Evolutionary conservation across 768 basidiomycete genomes (phyloP).

Genomic region (Panellus pusillus): DNA sequence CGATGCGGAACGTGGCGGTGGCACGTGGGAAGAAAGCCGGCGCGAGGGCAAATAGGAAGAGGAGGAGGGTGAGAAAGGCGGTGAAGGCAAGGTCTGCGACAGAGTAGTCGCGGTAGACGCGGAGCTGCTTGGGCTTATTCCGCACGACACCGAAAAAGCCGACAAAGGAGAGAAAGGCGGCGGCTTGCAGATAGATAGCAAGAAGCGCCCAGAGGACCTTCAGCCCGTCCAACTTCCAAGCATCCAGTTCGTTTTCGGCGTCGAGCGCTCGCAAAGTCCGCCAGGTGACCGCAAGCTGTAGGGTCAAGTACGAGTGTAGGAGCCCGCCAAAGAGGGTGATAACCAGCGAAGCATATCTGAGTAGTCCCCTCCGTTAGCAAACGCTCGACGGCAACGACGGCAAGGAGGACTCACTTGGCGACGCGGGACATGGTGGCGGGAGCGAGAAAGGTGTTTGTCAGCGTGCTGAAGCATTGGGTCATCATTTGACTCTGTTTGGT

Average conservation of each 20-base stretch:
- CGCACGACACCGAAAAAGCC: slow-evolving; percentile 70
- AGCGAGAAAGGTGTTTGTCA: neutral
- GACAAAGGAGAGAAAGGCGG: slow-evolving; percentile 60
- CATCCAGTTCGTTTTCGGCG: slow-evolving; percentile 47
- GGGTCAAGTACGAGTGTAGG: slow-evolving; percentile 34
- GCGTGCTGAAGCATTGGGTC: too few relatives aligned
- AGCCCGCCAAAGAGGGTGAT: slow-evolving; percentile 39
- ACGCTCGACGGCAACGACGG: neutral
- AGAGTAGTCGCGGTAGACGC: slow-evolving; percentile 81
- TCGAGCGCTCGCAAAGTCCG: slow-evolving; percentile 42
- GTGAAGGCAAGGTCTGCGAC: slow-evolving; percentile 77
- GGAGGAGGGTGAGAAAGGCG: slow-evolving; percentile 54
- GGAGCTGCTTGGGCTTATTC: slow-evolving; percentile 65
- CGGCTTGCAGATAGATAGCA: slow-evolving; percentile 64
- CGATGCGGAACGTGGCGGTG: slow-evolving; percentile 49
- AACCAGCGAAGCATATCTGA: slow-evolving; percentile 38
- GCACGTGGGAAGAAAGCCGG: slow-evolving; percentile 49
- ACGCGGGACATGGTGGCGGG: slow-evolving; percentile 4
- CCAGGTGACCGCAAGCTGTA: slow-evolving; percentile 39
- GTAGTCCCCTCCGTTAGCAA: neutral
- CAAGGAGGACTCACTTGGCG: slow-evolving; percentile 9
- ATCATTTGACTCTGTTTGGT: too few relatives aligned
- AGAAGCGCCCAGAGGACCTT: slow-evolving; percentile 63
- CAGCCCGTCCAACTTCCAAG: slow-evolving; percentile 43
- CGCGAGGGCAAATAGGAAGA: slow-evolving; percentile 40